Percentiles rank a stretch among this genome's conserved stretches.
Evolutionary conservation across 371 early-diverging fungal species (phyloP).

Genomic region (Mucor indicus): DNA sequence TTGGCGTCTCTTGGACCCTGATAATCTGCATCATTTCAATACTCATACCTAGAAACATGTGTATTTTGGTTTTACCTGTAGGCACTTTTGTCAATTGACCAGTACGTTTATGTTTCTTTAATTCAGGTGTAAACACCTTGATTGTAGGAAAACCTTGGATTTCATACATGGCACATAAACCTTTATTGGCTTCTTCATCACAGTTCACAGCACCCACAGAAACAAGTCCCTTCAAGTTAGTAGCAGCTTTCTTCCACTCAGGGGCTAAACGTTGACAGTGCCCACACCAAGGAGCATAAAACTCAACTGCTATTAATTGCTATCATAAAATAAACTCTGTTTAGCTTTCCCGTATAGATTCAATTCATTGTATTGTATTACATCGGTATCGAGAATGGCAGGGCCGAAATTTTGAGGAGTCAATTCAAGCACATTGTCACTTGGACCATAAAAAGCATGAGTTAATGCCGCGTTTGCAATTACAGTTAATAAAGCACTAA

Average conservation of each 20-base stretch:
- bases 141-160: conserved; percentile 95
- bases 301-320: conserved; percentile 81
- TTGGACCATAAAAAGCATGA: conserved; percentile 47
- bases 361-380: conserved; percentile 31
- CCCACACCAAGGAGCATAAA: conserved; percentile 94
- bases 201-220: conserved; percentile 89
- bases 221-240: conserved; percentile 75
- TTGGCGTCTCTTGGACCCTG: conserved; percentile 78
- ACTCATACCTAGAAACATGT: neutral
- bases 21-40: conserved; percentile 60
- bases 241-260: conserved; percentile 84
- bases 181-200: conserved; percentile 74
- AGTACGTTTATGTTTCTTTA: conserved; percentile 44
- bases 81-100: conserved; percentile 50
- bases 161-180: conserved; percentile 72
- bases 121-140: conserved; percentile 72
- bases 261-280: conserved; percentile 88
- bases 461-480: conserved; percentile 17
- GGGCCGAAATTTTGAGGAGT: conserved; percentile 65
- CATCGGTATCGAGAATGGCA: conserved; percentile 66
- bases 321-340: too few relatives aligned
- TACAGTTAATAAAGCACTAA: conserved; percentile 12
- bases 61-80: conserved; percentile 25
- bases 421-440: conserved; percentile 59
- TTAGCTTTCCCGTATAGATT: too few relatives aligned